Conservation (phyloP, 2,329 filamentous ascomycete species). For the Fusarium sp. region DNA sequence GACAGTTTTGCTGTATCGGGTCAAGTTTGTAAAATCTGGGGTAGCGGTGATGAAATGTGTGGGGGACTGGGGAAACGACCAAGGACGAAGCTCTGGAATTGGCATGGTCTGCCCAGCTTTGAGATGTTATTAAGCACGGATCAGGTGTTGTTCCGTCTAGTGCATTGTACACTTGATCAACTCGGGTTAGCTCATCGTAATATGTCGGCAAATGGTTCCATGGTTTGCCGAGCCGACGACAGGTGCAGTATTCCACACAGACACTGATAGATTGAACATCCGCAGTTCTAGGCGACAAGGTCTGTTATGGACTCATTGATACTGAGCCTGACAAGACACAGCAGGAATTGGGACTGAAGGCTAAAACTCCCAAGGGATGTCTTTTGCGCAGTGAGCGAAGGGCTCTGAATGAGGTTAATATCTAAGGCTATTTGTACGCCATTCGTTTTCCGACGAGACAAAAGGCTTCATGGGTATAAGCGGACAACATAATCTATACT, state of each 20-base stretch:
- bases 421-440: too few species aligned
- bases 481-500: too few species aligned
- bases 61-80: slow-evolving; percentile 2
- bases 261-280: too few species aligned
- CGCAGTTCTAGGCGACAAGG: too few species aligned
- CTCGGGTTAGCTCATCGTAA: neutral
- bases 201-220: neutral
- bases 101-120: neutral
- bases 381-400: too few species aligned
- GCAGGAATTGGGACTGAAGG: too few species aligned
- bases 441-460: too few species aligned
- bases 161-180: neutral
- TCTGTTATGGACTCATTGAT: too few species aligned
- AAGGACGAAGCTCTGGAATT: neutral
- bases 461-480: too few species aligned
- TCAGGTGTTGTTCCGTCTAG: neutral
- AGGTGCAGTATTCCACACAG: neutral
- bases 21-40: slow-evolving; percentile 6
- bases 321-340: too few species aligned
- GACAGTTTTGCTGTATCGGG: slow-evolving; percentile 1
- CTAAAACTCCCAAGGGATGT: too few species aligned
- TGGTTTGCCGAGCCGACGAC: neutral
- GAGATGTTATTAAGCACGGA: neutral
- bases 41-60: slow-evolving; percentile 7
- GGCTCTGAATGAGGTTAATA: too few species aligned